Base-by-base conservation (phyloP, 345 rosid genomes). In the Salix exigua region DNA sequence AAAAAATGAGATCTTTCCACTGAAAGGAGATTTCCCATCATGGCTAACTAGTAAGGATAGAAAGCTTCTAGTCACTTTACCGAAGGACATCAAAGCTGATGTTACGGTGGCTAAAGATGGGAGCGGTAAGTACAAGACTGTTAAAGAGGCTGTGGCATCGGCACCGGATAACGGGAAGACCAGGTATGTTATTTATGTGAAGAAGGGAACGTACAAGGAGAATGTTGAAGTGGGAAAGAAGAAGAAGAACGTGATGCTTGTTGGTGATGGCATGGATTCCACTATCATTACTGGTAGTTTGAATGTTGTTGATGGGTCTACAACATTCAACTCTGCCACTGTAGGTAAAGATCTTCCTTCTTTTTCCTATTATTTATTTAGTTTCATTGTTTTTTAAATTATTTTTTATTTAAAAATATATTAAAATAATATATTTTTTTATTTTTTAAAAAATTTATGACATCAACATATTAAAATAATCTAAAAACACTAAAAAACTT, bases 31-130 rank as follows among this genome's bases (percentile, higher is more conserved):
- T 60, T 76, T 76, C 61, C 79, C 79, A 16, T 30, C 79, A 1
- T 76, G 79, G 79, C 61, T 76, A 3, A 60, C 48, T n/a, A 30
- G 23, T 2, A 61, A 12, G 69, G 79, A 76, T 9, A 55, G 79
- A 10, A 70, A 70, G 62, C 74, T 76, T 21, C 16, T 76, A 14
- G 23, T 21, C 19, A 18, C 40, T 31, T 40, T 13, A 8, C 48
- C 50, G 1, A 61, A 31, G 44, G 69, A 42, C 23, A 76, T 38
- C 74, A 66, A 78, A 13, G 77, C 74, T 1, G 46, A 73, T 73
- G 71, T 68, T 17, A 50, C 69, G 7, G 82, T 79, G 48, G 82
- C 78, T 12, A 58, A 79, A 66, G 82, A 79, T n/a, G 78, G 78
- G 40, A 73, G 77, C 44, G 78, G 82, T 16, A 74, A 68, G 37